A percentile compares a stretch with the other conserved stretches of the same genome.
These are phyloP conservation scores for Diaporthe ampelina DNA, from an alignment of 2,329 filamentous ascomycete genomes.

Conservation along the genomic window DNA sequence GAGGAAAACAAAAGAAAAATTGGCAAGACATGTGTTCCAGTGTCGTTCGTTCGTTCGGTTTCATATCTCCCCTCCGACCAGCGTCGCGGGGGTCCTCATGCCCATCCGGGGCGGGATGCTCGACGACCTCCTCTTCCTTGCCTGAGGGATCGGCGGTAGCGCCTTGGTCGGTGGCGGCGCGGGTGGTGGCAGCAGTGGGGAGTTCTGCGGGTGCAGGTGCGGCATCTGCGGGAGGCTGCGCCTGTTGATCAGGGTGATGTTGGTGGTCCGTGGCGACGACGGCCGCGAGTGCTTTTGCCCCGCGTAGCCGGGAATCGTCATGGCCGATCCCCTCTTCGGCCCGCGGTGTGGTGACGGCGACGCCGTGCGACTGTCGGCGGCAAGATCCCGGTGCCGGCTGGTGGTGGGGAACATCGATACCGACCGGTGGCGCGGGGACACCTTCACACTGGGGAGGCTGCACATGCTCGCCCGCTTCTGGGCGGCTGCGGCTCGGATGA, in stretches of 20 bases:
- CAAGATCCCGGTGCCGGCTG: conserved; percentile 9
- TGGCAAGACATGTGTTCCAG: background rate
- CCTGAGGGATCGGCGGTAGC: conserved; percentile 65
- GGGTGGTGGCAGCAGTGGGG: conserved; percentile 65
- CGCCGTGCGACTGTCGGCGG: background rate
- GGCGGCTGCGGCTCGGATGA: conserved; percentile 39
- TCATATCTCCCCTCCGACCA: conserved; percentile 15
- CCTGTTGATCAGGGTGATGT: conserved; percentile 48
- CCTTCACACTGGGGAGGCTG: conserved; percentile 40
- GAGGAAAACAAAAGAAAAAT: background rate
- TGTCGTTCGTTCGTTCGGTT: background rate
- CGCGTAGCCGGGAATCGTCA: conserved; percentile 38
- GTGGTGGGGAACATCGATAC: conserved; percentile 34
- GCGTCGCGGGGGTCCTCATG: conserved; percentile 5
- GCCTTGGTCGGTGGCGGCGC: conserved; percentile 68
- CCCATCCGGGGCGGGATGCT: conserved; percentile 37
- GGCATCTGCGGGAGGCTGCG: conserved; percentile 63
- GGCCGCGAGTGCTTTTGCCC: conserved; percentile 5
- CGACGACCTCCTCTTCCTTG: conserved; percentile 40
- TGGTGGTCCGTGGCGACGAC: conserved; percentile 30
- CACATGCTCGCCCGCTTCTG: conserved; percentile 44
- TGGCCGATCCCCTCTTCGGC: conserved; percentile 41
- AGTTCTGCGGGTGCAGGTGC: conserved; percentile 34
- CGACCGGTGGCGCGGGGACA: conserved; percentile 32
- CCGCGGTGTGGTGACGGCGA: conserved; percentile 2